Evolutionary conservation across 2,329 filamentous ascomycete genomes (phyloP).

Genomic region (Fusarium chuoi): DNA sequence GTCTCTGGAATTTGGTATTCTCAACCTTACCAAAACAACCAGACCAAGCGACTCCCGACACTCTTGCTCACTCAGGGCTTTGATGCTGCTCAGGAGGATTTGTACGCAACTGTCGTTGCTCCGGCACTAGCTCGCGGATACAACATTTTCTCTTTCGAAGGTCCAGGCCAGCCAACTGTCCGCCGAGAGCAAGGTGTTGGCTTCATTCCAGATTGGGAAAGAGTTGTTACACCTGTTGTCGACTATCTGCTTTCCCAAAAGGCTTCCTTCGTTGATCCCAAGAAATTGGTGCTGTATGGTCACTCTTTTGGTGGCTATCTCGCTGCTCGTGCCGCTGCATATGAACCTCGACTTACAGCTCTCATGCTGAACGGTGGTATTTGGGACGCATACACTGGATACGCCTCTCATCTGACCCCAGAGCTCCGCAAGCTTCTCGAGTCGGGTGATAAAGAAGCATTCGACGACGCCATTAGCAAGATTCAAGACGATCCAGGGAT

Average conservation of each 20-base stretch:
- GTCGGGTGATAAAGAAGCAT: conserved; percentile 20
- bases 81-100: conserved; percentile 29
- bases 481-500: conserved; percentile 7
- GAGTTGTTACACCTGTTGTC: conserved; percentile 1
- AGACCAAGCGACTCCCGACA: background rate
- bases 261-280: background rate
- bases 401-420: background rate
- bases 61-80: conserved; percentile 20
- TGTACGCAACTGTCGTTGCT: conserved; percentile 4
- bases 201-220: conserved; percentile 33
- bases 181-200: conserved; percentile 18
- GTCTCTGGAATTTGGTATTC: conserved; percentile 52
- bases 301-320: conserved; percentile 31
- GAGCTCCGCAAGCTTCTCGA: conserved; percentile 4
- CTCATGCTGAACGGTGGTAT: conserved; percentile 20
- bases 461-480: conserved; percentile 20
- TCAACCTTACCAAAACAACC: background rate
- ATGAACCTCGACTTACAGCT: conserved; percentile 15
- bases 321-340: conserved; percentile 23
- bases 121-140: conserved; percentile 19
- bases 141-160: conserved; percentile 21
- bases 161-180: conserved; percentile 22
- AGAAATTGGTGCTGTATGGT: background rate
- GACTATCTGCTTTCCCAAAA: conserved; percentile 11
- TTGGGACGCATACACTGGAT: conserved; percentile 23